Evolutionary conservation across 2,329 filamentous ascomycete species (phyloP).

Genomic region (Apiospora hydei): DNA sequence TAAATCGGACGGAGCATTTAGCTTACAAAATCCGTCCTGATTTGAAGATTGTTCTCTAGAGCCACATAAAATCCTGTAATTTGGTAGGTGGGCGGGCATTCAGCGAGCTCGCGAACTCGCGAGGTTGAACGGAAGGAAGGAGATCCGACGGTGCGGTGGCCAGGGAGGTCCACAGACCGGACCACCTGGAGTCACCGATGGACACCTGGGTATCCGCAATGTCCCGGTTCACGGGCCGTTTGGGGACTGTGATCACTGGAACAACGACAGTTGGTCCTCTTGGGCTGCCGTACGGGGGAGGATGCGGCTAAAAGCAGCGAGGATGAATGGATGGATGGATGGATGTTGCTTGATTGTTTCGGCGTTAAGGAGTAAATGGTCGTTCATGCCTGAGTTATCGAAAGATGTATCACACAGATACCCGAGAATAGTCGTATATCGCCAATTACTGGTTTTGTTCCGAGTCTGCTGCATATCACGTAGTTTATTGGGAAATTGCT

Average conservation of each 20-base stretch:
- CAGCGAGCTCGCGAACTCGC: not conserved
- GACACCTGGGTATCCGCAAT: not conserved
- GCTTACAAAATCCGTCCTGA: not conserved
- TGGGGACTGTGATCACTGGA: not conserved
- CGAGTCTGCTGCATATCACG: not conserved
- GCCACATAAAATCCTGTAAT: not conserved
- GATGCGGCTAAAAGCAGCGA: not conserved
- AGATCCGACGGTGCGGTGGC: not conserved
- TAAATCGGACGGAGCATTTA: not conserved
- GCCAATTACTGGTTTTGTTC: not conserved
- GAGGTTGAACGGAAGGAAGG: not conserved
- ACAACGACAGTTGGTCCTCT: not conserved
- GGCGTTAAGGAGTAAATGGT: not conserved
- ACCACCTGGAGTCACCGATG: slow-evolving; percentile 18
- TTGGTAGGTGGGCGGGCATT: not conserved
- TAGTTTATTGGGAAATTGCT: not conserved
- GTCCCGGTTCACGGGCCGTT: slow-evolving; percentile 8
- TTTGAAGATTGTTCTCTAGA: not conserved
- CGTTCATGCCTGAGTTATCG: not conserved
- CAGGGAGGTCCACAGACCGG: slow-evolving; percentile 17
- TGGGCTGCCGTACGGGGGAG: not conserved
- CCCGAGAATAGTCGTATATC: not conserved
- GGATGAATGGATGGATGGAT: not conserved
- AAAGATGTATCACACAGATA: not conserved
- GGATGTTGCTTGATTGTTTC: not conserved